These are phyloP conservation scores for Musa troglodytarum DNA, from an alignment of 176 grass and related monocot genomes.

Conservation along the genomic window DNA sequence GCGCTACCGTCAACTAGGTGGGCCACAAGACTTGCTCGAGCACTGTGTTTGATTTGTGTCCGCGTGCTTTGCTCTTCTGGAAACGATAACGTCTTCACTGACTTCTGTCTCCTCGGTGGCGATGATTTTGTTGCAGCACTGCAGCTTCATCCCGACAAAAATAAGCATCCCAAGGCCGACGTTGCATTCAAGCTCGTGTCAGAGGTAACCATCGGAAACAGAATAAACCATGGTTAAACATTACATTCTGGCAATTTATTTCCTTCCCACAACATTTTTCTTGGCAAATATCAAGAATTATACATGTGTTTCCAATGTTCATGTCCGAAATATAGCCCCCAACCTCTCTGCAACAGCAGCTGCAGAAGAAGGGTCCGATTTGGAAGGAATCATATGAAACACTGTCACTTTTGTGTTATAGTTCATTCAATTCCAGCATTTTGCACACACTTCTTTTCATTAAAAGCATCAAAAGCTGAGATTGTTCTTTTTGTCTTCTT, in stretches of 20 bases:
- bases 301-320: neutral
- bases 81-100: too few species aligned
- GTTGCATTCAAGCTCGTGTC: conserved; percentile 86
- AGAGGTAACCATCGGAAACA: conserved; percentile 33
- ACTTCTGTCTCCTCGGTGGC: neutral
- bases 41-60: too few species aligned
- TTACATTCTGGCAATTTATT: neutral
- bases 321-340: too few species aligned
- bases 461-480: neutral
- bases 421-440: too few species aligned
- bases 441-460: neutral
- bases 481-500: neutral
- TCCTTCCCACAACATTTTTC: neutral
- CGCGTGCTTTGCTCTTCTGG: too few species aligned
- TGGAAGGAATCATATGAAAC: too few species aligned
- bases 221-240: neutral
- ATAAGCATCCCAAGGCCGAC: conserved; percentile 71
- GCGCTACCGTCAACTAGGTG: conserved; percentile 73
- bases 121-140: conserved; percentile 38
- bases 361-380: too few species aligned
- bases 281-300: neutral
- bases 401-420: too few species aligned
- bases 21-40: neutral
- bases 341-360: too few species aligned
- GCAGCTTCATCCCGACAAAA: conserved; percentile 96